Percentiles rank a stretch among this genome's conserved stretches.
These are phyloP conservation scores for Castanea sativa DNA, from an alignment of 306 rosid species.

Conservation along the genomic window DNA sequence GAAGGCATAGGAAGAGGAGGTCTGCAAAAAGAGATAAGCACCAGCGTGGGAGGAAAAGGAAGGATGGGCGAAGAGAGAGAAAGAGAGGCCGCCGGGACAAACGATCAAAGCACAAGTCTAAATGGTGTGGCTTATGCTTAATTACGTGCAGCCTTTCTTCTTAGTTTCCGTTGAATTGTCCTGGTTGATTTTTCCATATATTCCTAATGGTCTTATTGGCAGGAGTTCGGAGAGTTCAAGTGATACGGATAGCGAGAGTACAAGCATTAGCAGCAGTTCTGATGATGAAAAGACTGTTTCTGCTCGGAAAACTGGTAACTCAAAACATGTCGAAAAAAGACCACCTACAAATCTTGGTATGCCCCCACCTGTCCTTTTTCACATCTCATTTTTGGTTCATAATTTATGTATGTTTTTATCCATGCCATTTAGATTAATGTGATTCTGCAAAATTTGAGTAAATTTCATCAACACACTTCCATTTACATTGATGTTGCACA, in stretches of 20 bases:
- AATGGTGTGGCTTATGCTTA: constrained; percentile 43
- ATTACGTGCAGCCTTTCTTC: constrained; percentile 6
- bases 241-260: constrained; percentile 61
- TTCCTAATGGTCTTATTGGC: constrained; percentile 31
- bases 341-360: constrained; percentile 42
- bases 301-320: constrained; percentile 31
- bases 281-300: constrained; percentile 47
- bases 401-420: neutral
- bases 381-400: neutral
- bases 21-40: constrained; percentile 44
- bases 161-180: constrained; percentile 9
- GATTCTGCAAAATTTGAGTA: neutral
- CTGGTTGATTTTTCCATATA: constrained; percentile 24
- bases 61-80: constrained; percentile 47
- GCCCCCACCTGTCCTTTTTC: constrained; percentile 10
- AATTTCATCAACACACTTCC: constrained; percentile 12
- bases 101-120: constrained; percentile 57
- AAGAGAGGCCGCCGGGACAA: constrained; percentile 53
- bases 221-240: constrained; percentile 67
- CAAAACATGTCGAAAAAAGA: constrained; percentile 40
- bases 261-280: constrained; percentile 56
- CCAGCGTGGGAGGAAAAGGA: constrained; percentile 62
- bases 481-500: constrained; percentile 11
- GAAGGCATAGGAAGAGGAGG: constrained; percentile 64
- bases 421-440: neutral